A percentile compares a stretch with the other conserved stretches of the same genome.
These are phyloP conservation scores for Xanthoceras sorbifolium DNA, from an alignment of 345 rosid genomes.

Conservation along the genomic window DNA sequence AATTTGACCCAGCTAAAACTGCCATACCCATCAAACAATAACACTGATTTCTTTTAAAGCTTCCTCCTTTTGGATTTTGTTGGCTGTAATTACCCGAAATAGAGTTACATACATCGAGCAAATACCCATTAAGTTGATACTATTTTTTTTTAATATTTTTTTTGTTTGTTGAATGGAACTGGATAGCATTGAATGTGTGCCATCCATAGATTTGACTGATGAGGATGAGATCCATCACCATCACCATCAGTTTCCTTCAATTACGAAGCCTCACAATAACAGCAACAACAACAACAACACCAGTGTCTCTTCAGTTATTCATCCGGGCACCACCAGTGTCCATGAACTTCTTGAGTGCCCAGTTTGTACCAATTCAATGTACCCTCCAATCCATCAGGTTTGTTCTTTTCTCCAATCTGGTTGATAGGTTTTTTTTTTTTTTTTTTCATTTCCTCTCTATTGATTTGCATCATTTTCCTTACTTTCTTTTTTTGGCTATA, in stretches of 20 bases:
- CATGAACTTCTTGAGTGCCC: slow-evolving; percentile 98
- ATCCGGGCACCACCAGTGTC: slow-evolving; percentile 78
- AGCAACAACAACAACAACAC: slow-evolving; percentile 36
- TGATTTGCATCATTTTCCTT: not conserved
- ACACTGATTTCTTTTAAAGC: not conserved
- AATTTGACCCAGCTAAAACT: not conserved
- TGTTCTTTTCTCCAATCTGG: slow-evolving; percentile 1
- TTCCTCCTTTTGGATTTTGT: not conserved
- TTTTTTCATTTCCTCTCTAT: not conserved
- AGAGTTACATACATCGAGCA: slow-evolving; percentile 24
- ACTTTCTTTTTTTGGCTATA: not conserved
- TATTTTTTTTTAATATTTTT: not conserved
- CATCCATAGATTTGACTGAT: slow-evolving; percentile 68
- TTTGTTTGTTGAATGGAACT: slow-evolving; percentile 52
- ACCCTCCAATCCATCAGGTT: slow-evolving; percentile 98
- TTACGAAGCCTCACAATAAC: slow-evolving; percentile 54
- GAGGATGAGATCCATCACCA: slow-evolving; percentile 85
- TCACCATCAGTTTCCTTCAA: slow-evolving; percentile 50
- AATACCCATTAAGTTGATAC: slow-evolving; percentile 4
- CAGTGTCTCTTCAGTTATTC: slow-evolving; percentile 47
- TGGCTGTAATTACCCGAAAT: not conserved
- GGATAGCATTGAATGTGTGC: slow-evolving; percentile 74
- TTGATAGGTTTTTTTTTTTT: slow-evolving; percentile 13
- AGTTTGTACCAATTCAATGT: slow-evolving; percentile 95
- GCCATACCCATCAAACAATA: slow-evolving; percentile 7